Evolutionary conservation across 192 early-diverging fungal species (phyloP).

Genomic region (Coemansia biformis): DNA sequence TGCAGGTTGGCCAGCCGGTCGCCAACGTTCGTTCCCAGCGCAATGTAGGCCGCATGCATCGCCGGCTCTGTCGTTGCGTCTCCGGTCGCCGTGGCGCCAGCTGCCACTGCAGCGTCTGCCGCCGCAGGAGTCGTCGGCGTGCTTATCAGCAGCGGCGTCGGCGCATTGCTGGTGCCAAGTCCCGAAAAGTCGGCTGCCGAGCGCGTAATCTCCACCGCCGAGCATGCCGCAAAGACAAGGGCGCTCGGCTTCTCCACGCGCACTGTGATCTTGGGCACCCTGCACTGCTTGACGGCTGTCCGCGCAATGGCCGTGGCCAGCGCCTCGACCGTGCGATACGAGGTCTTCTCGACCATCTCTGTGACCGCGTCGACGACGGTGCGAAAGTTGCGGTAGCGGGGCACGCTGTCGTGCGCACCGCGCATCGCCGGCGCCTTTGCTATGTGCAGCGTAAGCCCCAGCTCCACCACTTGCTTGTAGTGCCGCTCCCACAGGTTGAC

Average conservation of each 20-base stretch:
- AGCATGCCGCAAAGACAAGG: constrained; percentile 80
- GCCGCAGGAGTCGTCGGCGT: constrained; percentile 11
- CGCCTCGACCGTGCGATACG: constrained; percentile 94
- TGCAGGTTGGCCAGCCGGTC: constrained; percentile 75
- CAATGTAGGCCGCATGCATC: constrained; percentile 61
- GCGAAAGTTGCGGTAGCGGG: constrained; percentile 77
- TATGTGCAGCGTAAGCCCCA: constrained; percentile 55
- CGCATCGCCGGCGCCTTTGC: constrained; percentile 13
- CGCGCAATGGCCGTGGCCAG: constrained; percentile 78
- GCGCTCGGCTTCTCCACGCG: constrained; percentile 94
- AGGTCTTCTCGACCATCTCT: constrained; percentile 76
- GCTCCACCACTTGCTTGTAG: constrained; percentile 85
- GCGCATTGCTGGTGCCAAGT: constrained; percentile 2
- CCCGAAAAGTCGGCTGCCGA: constrained; percentile 49
- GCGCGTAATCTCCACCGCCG: constrained; percentile 88
- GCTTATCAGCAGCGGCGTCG: constrained; percentile 9
- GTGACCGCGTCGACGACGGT: constrained; percentile 81
- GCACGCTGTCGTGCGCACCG: constrained; percentile 60
- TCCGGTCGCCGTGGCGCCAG: not conserved
- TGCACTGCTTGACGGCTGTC: constrained; percentile 69
- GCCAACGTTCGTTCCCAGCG: constrained; percentile 89
- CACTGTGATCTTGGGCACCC: constrained; percentile 83
- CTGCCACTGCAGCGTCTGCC: not conserved
- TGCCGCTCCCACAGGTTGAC: constrained; percentile 95
- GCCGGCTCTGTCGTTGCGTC: constrained; percentile 1